A percentile compares a stretch with the other conserved stretches of the same genome.
These are phyloP conservation scores for Bauhinia variegata DNA, from an alignment of 306 rosid species.

Conservation along the genomic window DNA sequence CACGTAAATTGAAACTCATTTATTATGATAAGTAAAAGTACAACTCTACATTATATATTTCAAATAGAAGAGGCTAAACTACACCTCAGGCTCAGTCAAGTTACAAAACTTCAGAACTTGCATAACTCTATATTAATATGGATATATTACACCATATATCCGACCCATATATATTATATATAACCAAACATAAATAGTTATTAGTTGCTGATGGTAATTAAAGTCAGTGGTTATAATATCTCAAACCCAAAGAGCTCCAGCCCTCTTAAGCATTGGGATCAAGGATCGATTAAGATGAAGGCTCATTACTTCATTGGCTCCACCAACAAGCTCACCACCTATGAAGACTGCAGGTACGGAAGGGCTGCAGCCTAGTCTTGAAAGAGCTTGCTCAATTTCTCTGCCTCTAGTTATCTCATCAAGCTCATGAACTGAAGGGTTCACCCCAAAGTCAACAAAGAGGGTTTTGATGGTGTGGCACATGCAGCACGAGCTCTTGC, in stretches of 20 bases:
- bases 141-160: conserved; percentile 12
- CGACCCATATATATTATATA: not conserved
- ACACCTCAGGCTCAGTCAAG: too few species aligned
- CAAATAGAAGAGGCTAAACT: too few species aligned
- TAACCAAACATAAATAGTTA: conserved; percentile 31
- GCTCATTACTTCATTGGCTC: conserved; percentile 88
- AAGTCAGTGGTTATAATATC: not conserved
- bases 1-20: conserved; percentile 14
- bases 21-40: conserved; percentile 31
- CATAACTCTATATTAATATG: too few species aligned
- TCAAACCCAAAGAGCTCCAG: conserved; percentile 87
- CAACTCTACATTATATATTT: too few species aligned
- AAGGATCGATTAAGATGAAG: conserved; percentile 84
- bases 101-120: too few species aligned
- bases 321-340: conserved; percentile 79
- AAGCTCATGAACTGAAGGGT: conserved; percentile 78
- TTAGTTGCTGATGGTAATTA: conserved; percentile 22
- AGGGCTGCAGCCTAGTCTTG: conserved; percentile 67
- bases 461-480: conserved; percentile 85
- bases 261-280: conserved; percentile 88
- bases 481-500: conserved; percentile 90
- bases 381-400: conserved; percentile 90
- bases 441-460: conserved; percentile 82
- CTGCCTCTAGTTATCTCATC: conserved; percentile 82
- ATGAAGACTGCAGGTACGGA: conserved; percentile 89